Evolutionary conservation across 495 filamentous ascomycete species (phyloP).

Genomic region (Rhypophila decipiens): DNA sequence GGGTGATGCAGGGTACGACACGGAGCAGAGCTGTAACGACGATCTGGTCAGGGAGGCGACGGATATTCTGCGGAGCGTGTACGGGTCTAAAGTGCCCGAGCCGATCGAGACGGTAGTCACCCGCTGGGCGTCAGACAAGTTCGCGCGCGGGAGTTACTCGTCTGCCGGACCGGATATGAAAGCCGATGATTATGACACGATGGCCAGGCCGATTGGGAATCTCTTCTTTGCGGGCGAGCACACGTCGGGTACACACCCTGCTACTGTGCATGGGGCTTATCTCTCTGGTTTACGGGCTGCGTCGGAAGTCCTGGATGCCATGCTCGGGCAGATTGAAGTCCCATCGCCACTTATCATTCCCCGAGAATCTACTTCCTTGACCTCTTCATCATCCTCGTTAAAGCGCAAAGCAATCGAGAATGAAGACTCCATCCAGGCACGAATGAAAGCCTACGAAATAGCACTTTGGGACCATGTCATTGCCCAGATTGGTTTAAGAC

Average conservation of each 20-base stretch:
- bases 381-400: constrained; percentile 23
- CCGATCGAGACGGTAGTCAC: constrained; percentile 87
- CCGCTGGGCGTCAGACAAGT: constrained; percentile 85
- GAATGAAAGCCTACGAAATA: constrained; percentile 63
- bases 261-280: constrained; percentile 95
- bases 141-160: constrained; percentile 88
- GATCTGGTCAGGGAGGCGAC: constrained; percentile 75
- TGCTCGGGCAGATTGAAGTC: constrained; percentile 74
- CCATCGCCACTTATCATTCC: constrained; percentile 67
- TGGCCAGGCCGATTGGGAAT: constrained; percentile 80
- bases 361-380: constrained; percentile 39
- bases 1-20: constrained; percentile 85
- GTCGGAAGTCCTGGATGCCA: constrained; percentile 68
- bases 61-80: constrained; percentile 60
- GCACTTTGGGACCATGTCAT: constrained; percentile 65
- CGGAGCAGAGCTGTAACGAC: constrained; percentile 67
- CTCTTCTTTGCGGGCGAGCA: constrained; percentile 96
- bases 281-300: constrained; percentile 87
- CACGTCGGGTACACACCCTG: constrained; percentile 89
- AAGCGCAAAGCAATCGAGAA: constrained; percentile 51
- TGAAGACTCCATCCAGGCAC: constrained; percentile 46
- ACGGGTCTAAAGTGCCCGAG: constrained; percentile 49
- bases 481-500: constrained; percentile 63
- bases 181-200: constrained; percentile 84
- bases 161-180: constrained; percentile 76